These are phyloP conservation scores for Colletotrichum sojae DNA, from an alignment of 2,329 filamentous ascomycete genomes.

Conservation along the genomic window DNA sequence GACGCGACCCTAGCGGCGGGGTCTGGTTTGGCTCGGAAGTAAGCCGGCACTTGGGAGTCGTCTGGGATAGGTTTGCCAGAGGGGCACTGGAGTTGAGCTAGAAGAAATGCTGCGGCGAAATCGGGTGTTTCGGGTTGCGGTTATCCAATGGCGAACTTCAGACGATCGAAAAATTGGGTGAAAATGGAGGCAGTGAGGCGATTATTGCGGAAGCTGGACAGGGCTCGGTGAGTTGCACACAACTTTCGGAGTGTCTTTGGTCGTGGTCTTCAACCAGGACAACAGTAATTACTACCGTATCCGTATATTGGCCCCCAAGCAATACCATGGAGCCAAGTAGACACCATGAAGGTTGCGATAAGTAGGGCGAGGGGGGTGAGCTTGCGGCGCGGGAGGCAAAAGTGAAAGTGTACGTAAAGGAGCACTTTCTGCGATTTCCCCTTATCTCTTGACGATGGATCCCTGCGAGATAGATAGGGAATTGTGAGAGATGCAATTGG, in stretches of 20 bases:
- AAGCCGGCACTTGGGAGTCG: constrained; percentile 29
- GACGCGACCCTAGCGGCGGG: constrained; percentile 29
- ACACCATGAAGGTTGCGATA: background rate
- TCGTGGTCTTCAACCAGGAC: background rate
- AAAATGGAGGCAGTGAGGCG: constrained; percentile 26
- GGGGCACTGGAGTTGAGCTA: constrained; percentile 35
- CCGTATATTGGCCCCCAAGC: background rate
- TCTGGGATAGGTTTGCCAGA: constrained; percentile 30
- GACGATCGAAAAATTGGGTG: constrained; percentile 9
- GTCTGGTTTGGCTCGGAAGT: constrained; percentile 37
- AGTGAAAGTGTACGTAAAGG: constrained; percentile 9
- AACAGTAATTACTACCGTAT: too few relatives aligned
- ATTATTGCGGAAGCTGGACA: constrained; percentile 12
- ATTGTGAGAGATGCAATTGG: constrained; percentile 23
- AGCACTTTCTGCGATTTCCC: constrained; percentile 6
- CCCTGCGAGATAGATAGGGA: constrained; percentile 15
- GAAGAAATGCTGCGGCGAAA: constrained; percentile 31
- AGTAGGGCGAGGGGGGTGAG: constrained; percentile 25
- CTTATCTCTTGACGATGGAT: constrained; percentile 27
- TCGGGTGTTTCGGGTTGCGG: constrained; percentile 23
- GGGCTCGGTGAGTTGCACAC: constrained; percentile 1
- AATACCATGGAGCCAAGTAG: constrained; percentile 1
- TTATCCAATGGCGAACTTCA: constrained; percentile 18
- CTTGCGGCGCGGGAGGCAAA: constrained; percentile 16
- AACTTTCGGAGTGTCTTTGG: background rate